phyloP scores from a whole-genome alignment of 2,329 filamentous ascomycete species.

The Fusarium irregulare region DNA sequence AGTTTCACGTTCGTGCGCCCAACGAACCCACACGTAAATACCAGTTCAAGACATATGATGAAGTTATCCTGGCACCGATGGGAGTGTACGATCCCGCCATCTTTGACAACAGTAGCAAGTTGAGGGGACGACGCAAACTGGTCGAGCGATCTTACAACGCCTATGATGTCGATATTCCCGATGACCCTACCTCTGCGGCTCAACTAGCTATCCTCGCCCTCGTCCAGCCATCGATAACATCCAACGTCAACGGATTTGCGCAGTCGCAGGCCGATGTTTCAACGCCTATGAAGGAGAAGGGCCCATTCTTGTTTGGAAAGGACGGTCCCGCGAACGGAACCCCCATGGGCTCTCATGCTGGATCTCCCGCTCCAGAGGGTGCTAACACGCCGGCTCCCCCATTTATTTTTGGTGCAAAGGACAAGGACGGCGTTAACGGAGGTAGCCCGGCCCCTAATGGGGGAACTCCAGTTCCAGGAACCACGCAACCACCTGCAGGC shows the following conservation, averaged over 20 bases:
- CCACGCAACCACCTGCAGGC: slow-evolving; percentile 55
- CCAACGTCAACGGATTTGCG: slow-evolving; percentile 58
- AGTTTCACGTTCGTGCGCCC: slow-evolving; percentile 90
- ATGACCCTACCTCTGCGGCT: slow-evolving; percentile 88
- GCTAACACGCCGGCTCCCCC: slow-evolving; percentile 72
- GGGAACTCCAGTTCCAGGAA: slow-evolving; percentile 56
- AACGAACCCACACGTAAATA: slow-evolving; percentile 93
- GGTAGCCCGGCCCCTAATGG: slow-evolving; percentile 66
- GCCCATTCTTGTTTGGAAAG: slow-evolving; percentile 73
- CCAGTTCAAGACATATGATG: slow-evolving; percentile 96
- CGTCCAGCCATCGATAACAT: slow-evolving; percentile 68
- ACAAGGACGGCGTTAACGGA: slow-evolving; percentile 58
- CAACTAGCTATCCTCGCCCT: slow-evolving; percentile 75
- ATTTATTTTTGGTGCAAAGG: slow-evolving; percentile 64
- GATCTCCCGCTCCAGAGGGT: slow-evolving; percentile 87
- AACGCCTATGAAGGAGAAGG: slow-evolving; percentile 71
- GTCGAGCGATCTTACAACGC: slow-evolving; percentile 91
- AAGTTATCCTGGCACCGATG: slow-evolving; percentile 93
- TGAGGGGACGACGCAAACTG: slow-evolving; percentile 81
- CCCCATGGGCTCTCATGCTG: slow-evolving; percentile 85
- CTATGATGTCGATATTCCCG: slow-evolving; percentile 87
- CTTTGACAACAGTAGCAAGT: slow-evolving; percentile 85
- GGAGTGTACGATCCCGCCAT: slow-evolving; percentile 91
- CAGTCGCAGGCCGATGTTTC: slow-evolving; percentile 61
- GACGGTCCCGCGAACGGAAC: slow-evolving; percentile 80